These are phyloP conservation scores for Aspergillus bombycis DNA, from an alignment of 2,329 filamentous ascomycete species.

Conservation along the genomic window DNA sequence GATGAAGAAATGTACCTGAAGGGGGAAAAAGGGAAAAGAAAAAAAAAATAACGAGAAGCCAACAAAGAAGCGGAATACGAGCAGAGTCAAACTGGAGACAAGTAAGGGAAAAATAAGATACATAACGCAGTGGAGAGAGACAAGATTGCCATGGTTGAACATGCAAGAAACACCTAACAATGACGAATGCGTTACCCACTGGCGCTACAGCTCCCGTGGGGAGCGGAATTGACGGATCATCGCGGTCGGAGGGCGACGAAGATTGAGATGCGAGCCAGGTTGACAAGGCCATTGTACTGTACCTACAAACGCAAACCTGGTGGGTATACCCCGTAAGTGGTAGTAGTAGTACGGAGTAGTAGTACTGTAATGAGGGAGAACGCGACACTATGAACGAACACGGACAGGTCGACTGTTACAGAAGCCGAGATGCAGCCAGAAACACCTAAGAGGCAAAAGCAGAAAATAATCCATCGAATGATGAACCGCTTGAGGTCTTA, in stretches of 20 bases:
- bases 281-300: slow-evolving; percentile 17
- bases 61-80: slow-evolving; percentile 9
- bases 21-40: too few relatives aligned
- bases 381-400: slow-evolving; percentile 20
- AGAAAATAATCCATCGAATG: background rate
- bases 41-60: slow-evolving; percentile 8
- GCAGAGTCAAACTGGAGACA: slow-evolving; percentile 11
- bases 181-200: slow-evolving; percentile 31
- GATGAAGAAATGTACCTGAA: slow-evolving; percentile 3
- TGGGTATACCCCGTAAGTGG: background rate
- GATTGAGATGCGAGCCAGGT: slow-evolving; percentile 10
- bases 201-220: background rate
- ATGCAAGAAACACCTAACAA: slow-evolving; percentile 28
- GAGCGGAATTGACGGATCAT: slow-evolving; percentile 21
- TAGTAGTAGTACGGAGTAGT: too few relatives aligned
- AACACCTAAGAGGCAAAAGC: slow-evolving; percentile 10
- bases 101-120: slow-evolving; percentile 26
- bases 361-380: background rate
- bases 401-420: slow-evolving; percentile 13
- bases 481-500: background rate
- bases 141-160: slow-evolving; percentile 17
- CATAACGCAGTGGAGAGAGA: slow-evolving; percentile 27
- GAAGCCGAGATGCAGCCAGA: slow-evolving; percentile 9
- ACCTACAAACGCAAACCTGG: background rate
- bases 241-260: slow-evolving; percentile 14